These are phyloP conservation scores for Przewalskia tangutica DNA, from an alignment of 257 asterid genomes.

Conservation along the genomic window DNA sequence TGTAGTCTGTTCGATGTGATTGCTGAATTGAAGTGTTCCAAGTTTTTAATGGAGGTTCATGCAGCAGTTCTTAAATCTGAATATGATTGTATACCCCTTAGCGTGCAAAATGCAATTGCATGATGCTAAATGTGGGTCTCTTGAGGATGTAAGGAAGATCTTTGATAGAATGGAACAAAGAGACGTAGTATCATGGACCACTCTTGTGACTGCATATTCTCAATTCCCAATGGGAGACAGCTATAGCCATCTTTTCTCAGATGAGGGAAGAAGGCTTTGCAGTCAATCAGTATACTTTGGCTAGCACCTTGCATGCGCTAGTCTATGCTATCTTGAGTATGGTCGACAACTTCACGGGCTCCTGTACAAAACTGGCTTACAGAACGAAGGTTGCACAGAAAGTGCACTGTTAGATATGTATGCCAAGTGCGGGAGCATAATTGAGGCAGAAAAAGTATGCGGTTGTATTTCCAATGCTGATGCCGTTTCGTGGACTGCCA, in stretches of 20 bases:
- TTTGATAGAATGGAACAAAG: slow-evolving; percentile 27
- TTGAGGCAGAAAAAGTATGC: slow-evolving; percentile 34
- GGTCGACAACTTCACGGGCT: slow-evolving; percentile 37
- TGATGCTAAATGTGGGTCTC: slow-evolving; percentile 41
- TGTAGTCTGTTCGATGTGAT: slow-evolving; percentile 38
- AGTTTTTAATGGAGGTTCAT: slow-evolving; percentile 35
- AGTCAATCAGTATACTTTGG: slow-evolving; percentile 35
- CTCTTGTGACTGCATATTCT: slow-evolving; percentile 37
- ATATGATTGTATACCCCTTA: slow-evolving; percentile 7
- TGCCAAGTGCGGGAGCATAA: slow-evolving; percentile 35
- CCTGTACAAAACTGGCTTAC: slow-evolving; percentile 27
- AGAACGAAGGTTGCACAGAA: slow-evolving; percentile 22
- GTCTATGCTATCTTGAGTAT: slow-evolving; percentile 35
- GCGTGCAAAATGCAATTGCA: slow-evolving; percentile 36
- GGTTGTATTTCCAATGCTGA: slow-evolving; percentile 27
- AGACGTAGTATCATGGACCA: slow-evolving; percentile 44
- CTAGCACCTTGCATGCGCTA: slow-evolving; percentile 35
- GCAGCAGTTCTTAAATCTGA: slow-evolving; percentile 36
- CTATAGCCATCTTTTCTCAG: slow-evolving; percentile 25
- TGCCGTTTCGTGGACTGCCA: slow-evolving; percentile 43
- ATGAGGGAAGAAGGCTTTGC: slow-evolving; percentile 38
- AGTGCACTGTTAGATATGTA: slow-evolving; percentile 50
- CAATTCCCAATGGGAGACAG: slow-evolving; percentile 32
- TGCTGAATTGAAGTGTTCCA: slow-evolving; percentile 26
- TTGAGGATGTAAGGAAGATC: slow-evolving; percentile 29